Evolutionary conservation across 495 filamentous ascomycete species (phyloP).

Genomic region (Trichoderma erinaceum): DNA sequence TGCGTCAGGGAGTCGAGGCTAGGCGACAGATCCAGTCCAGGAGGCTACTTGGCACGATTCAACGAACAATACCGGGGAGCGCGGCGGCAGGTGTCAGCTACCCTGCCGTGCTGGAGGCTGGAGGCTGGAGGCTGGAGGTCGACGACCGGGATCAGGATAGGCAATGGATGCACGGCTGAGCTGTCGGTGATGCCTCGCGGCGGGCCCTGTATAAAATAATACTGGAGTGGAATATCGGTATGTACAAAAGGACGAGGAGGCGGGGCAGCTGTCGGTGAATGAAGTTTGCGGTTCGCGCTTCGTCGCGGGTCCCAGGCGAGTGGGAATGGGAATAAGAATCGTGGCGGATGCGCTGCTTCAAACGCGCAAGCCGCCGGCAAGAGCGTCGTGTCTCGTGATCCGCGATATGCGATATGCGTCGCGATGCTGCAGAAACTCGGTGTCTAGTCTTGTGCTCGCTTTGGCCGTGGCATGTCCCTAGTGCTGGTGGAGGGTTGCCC

Average conservation of each 20-base stretch:
- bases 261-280: neutral
- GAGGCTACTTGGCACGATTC: constrained; percentile 1
- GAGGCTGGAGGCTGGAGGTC: neutral
- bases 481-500: neutral
- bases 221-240: neutral
- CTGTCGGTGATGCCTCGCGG: constrained; percentile 6
- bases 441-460: constrained; percentile 3
- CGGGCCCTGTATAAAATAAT: neutral
- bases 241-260: neutral
- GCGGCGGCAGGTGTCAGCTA: constrained; percentile 8
- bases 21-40: neutral
- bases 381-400: neutral
- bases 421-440: neutral
- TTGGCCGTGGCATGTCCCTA: neutral
- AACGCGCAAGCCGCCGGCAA: neutral
- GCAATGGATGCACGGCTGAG: neutral
- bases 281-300: neutral
- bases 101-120: neutral
- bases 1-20: constrained; percentile 1
- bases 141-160: constrained; percentile 8
- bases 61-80: neutral
- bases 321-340: neutral
- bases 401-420: neutral
- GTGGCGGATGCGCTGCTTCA: neutral
- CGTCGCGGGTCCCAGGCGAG: neutral